phyloP scores from a whole-genome alignment of 2,329 filamentous ascomycete genomes.

The Fusarium devonianum region DNA sequence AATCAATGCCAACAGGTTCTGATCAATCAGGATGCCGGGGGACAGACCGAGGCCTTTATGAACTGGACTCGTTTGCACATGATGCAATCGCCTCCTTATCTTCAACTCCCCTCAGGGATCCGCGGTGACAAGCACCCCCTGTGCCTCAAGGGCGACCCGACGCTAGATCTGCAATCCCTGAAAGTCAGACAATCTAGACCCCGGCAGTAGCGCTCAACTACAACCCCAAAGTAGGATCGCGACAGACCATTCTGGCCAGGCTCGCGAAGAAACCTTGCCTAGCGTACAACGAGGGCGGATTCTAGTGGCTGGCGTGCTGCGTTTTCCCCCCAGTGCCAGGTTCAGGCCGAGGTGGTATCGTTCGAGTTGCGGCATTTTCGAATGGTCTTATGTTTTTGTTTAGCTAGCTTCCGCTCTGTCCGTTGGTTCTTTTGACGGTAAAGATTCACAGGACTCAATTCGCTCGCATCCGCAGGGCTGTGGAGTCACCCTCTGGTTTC shows the following conservation, averaged over 20 bases:
- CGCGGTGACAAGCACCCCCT: too few relatives aligned
- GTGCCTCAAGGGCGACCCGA: too few relatives aligned
- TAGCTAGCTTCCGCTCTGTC: not conserved
- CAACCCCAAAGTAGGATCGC: not conserved
- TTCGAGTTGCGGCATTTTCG: not conserved
- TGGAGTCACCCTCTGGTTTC: not conserved
- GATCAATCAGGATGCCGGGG: too few relatives aligned
- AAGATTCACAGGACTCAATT: not conserved
- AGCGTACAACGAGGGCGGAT: not conserved
- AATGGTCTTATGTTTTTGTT: not conserved
- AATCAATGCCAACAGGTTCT: too few relatives aligned
- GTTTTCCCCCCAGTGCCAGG: not conserved
- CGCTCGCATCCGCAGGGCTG: not conserved
- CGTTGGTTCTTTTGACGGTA: not conserved
- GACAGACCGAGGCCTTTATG: too few relatives aligned
- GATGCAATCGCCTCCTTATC: too few relatives aligned
- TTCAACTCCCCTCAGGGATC: too few relatives aligned
- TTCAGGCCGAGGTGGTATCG: not conserved
- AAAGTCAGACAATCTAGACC: not conserved
- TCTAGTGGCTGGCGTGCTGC: not conserved
- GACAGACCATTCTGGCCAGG: not conserved
- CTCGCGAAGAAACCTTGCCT: not conserved
- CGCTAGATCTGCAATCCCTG: too few relatives aligned
- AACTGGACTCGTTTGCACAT: too few relatives aligned
- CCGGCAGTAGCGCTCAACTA: not conserved